Conservation (phyloP, 441 rosid genomes). For the Syzygium syzygioides region DNA sequence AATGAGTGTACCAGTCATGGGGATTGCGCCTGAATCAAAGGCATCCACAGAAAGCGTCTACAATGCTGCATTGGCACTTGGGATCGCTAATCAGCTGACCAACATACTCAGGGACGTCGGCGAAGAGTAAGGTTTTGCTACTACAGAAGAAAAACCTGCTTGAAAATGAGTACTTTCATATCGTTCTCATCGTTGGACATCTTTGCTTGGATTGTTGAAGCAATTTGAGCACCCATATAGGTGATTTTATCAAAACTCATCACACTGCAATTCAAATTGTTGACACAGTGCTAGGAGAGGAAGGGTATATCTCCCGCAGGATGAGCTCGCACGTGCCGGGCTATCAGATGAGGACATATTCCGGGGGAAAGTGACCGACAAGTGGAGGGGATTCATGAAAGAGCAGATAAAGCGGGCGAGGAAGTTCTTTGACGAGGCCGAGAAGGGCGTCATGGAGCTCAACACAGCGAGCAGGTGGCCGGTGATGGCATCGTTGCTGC, state of each 20-base stretch:
- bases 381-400: constrained; percentile 85
- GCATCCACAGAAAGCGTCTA: constrained; percentile 71
- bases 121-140: constrained; percentile 58
- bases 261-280: background rate
- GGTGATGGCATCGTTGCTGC: constrained; percentile 73
- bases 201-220: background rate
- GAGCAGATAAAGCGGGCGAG: constrained; percentile 82
- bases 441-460: constrained; percentile 72
- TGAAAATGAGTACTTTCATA: background rate
- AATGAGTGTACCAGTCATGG: constrained; percentile 91
- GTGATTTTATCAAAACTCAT: background rate
- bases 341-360: constrained; percentile 80
- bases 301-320: constrained; percentile 78
- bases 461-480: constrained; percentile 84
- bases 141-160: background rate
- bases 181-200: background rate
- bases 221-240: background rate
- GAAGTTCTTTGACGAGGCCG: constrained; percentile 78
- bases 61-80: constrained; percentile 78
- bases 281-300: constrained; percentile 69
- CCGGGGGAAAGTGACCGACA: constrained; percentile 63
- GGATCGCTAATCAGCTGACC: constrained; percentile 85
- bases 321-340: constrained; percentile 68
- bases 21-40: constrained; percentile 69
- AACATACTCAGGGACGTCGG: constrained; percentile 92